Base-by-base conservation (phyloP, 208 protist genomes). In the Borovskyia barvae region DNA sequence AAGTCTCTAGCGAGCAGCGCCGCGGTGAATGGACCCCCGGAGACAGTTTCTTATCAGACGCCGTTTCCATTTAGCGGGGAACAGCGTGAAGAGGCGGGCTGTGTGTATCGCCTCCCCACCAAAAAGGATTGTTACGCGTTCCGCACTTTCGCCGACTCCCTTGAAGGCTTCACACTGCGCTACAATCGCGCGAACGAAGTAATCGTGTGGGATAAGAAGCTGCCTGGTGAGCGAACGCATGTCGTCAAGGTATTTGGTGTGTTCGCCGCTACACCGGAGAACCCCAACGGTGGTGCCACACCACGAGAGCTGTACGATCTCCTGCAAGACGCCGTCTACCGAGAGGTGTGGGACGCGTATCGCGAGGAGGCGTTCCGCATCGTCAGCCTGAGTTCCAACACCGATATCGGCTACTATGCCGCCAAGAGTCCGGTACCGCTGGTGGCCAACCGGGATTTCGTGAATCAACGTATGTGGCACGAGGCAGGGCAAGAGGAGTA, bases 391-490 rank as follows among this genome's bases (percentile, higher is more conserved):
- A 66, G 88, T 51, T 6, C 55, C 7, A 78, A 65, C 20, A 93
- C 90, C n/a, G 92, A 97, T 52, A 88, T 97, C 30, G 88, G 92
- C 46, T 97, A 97, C 75, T 97, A 97, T 63, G 87, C 86, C 1
- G 88, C 72, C 1, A 90, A 86, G 58, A 80, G 76, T n/a, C 88
- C 87, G 5, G 50, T 88, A 36, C 66, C 77, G 43, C 62, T 85
- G 14, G 81, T 96, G 17, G 51, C 78, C 2, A 87, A 85, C 36
- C 83, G 92, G 40, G 92, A 97, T 56, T 95, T 97, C 76, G 83
- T 95, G 39, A 95, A 94, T 58, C 92, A 97, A 65, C 83, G 92
- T 26, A 77, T 75, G 58, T 97, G 92, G 89, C 69, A 89, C 33
- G 77, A 79, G 19, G 72, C 81, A 28, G 86, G 81, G 0, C 46